Conservation (phyloP, 805 yeast genomes). For the Nakazawaea anatomiae region DNA sequence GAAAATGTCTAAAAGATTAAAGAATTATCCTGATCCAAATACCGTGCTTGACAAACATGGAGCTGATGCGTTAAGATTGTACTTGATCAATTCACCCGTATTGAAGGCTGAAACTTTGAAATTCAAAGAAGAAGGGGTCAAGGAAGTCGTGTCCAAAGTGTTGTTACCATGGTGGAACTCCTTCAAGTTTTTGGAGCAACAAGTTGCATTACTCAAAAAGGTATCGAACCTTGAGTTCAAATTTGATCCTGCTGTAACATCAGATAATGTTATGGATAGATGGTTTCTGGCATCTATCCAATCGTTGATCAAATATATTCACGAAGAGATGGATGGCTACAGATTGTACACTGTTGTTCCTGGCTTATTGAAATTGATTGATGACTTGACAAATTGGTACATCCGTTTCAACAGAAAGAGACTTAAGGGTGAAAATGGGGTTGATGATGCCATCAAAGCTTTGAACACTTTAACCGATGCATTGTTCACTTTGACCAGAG, state of each 20-base stretch:
- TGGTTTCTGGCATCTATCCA: constrained; percentile 98
- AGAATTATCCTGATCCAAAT: constrained; percentile 95
- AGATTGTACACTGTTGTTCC: constrained; percentile 96
- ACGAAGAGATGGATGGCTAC: constrained; percentile 84
- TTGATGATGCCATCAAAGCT: constrained; percentile 78
- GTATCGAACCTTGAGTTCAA: constrained; percentile 63
- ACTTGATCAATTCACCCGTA: constrained; percentile 95
- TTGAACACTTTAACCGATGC: constrained; percentile 90
- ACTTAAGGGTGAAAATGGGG: constrained; percentile 89
- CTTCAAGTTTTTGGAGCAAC: constrained; percentile 92
- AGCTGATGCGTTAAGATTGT: constrained; percentile 95
- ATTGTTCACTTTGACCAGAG: constrained; percentile 79
- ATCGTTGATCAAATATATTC: constrained; percentile 80
- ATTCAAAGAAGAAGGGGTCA: constrained; percentile 98
- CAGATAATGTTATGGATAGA: constrained; percentile 92
- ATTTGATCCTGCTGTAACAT: constrained; percentile 57
- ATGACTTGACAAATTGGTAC: constrained; percentile 97
- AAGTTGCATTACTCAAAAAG: constrained; percentile 79
- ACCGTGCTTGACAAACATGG: constrained; percentile 82
- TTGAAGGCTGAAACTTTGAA: constrained; percentile 94
- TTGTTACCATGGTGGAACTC: constrained; percentile 99
- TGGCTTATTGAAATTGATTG: constrained; percentile 79
- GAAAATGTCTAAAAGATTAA: constrained; percentile 97
- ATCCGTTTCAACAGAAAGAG: constrained; percentile 97
- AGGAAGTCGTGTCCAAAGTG: constrained; percentile 94